Percentiles rank a stretch among this genome's conserved stretches.
Evolutionary conservation across 2,329 filamentous ascomycete species (phyloP).

Genomic region (Monilinia aucupariae): DNA sequence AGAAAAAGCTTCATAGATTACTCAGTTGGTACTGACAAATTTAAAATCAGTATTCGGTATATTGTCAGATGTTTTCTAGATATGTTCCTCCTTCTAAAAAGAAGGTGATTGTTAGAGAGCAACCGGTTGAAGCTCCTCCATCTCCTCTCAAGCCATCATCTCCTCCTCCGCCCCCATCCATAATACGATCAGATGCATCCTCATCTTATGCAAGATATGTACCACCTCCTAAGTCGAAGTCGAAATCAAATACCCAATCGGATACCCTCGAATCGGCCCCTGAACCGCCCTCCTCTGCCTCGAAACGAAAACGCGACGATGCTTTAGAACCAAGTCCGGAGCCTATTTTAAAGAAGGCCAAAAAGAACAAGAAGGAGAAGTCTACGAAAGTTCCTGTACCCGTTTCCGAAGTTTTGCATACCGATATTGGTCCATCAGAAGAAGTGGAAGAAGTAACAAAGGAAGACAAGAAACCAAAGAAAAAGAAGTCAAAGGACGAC

Average conservation of each 20-base stretch:
- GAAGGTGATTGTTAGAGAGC: conserved; percentile 9
- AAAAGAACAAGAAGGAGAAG: conserved; percentile 21
- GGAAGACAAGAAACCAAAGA: conserved; percentile 10
- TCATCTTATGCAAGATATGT: conserved; percentile 33
- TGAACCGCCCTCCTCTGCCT: background rate
- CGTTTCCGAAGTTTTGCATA: background rate
- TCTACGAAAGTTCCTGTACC: background rate
- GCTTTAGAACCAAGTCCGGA: background rate
- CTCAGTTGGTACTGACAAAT: background rate
- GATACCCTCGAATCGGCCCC: background rate
- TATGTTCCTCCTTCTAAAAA: conserved; percentile 32
- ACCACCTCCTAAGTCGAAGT: conserved; percentile 27
- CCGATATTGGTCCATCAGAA: background rate
- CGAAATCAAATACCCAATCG: background rate
- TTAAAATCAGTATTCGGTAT: conserved; percentile 19
- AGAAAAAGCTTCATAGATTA: background rate
- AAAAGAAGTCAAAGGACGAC: conserved; percentile 6
- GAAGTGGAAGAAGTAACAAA: conserved; percentile 5
- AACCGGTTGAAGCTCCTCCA: background rate
- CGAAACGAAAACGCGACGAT: conserved; percentile 13
- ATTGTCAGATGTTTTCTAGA: conserved; percentile 32
- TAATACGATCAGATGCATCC: conserved; percentile 29
- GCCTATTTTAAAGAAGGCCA: conserved; percentile 8
- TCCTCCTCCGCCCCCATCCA: conserved; percentile 19
- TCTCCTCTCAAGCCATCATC: conserved; percentile 3